These are phyloP conservation scores for Geosmithia flava DNA, from an alignment of 2,329 filamentous ascomycete species.

Conservation along the genomic window DNA sequence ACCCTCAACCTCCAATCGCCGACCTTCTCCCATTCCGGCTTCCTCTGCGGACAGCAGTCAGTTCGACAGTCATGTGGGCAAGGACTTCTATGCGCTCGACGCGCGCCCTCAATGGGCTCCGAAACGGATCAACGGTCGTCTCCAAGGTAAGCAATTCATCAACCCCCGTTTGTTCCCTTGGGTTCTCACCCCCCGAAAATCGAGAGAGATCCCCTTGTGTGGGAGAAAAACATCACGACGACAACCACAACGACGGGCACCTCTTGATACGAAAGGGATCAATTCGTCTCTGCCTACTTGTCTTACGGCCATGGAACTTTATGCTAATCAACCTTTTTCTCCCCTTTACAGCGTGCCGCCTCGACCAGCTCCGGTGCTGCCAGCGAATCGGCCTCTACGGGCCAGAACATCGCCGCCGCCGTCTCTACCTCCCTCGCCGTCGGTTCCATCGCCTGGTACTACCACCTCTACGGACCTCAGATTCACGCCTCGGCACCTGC, in stretches of 20 bases:
- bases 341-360: constrained; percentile 39
- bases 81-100: constrained; percentile 81
- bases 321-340: constrained; percentile 23
- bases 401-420: constrained; percentile 69
- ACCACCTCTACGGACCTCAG: constrained; percentile 84
- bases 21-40: constrained; percentile 20
- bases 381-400: constrained; percentile 58
- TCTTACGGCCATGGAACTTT: constrained; percentile 5
- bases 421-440: constrained; percentile 78
- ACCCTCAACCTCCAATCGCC: constrained; percentile 21
- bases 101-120: constrained; percentile 70
- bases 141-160: constrained; percentile 48
- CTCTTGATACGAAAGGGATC: constrained; percentile 15
- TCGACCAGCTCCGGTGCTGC: constrained; percentile 66
- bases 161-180: not conserved
- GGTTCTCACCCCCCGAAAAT: not conserved
- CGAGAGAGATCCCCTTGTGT: constrained; percentile 3
- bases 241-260: constrained; percentile 2
- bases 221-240: constrained; percentile 1
- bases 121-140: constrained; percentile 59
- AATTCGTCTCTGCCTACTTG: constrained; percentile 6
- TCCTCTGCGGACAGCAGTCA: constrained; percentile 23
- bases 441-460: constrained; percentile 93
- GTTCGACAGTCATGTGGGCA: constrained; percentile 70
- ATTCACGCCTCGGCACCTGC: constrained; percentile 82